phyloP scores from a whole-genome alignment of 768 basidiomycete species.

The Heimioporus sp. region DNA sequence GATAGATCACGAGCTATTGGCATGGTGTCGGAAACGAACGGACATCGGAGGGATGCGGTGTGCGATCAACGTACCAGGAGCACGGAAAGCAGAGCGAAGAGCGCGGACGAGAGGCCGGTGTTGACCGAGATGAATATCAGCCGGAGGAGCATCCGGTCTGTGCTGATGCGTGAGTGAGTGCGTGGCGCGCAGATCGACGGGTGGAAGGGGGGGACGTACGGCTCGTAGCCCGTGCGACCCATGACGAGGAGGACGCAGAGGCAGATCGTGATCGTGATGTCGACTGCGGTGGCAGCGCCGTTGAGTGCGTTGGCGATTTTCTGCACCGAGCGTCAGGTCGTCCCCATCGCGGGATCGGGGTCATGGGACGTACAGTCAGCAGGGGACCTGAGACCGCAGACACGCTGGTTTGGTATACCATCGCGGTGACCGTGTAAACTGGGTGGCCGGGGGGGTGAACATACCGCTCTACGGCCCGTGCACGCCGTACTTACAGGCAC shows the following conservation, averaged over 20 bases:
- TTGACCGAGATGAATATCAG: slow-evolving; percentile 26
- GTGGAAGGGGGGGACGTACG: slow-evolving; percentile 12
- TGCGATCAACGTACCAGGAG: slow-evolving; percentile 12
- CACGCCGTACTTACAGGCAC: slow-evolving; percentile 5
- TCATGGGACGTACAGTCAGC: slow-evolving; percentile 12
- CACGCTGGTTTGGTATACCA: slow-evolving; percentile 15
- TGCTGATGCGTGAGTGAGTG: slow-evolving; percentile 7
- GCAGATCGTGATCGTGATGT: slow-evolving; percentile 18
- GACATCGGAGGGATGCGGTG: too few species aligned
- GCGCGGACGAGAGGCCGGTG: slow-evolving; percentile 21
- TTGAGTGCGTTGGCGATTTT: slow-evolving; percentile 11
- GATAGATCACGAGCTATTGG: slow-evolving; percentile 21
- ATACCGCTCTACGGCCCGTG: not conserved
- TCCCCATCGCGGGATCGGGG: too few species aligned
- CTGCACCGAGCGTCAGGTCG: slow-evolving; percentile 2
- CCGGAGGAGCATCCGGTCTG: slow-evolving; percentile 22
- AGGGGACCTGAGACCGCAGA: slow-evolving; percentile 15
- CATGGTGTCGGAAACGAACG: too few species aligned
- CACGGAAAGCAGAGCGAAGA: slow-evolving; percentile 21
- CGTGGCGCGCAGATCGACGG: not conserved
- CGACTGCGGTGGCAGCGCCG: slow-evolving; percentile 14
- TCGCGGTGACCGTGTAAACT: slow-evolving; percentile 17
- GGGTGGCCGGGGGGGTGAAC: too few species aligned
- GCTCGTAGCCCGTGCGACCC: slow-evolving; percentile 22
- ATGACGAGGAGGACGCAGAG: slow-evolving; percentile 20